These are phyloP conservation scores for Bassia scoparia DNA, from an alignment of 148 eudicot genomes.

Conservation along the genomic window DNA sequence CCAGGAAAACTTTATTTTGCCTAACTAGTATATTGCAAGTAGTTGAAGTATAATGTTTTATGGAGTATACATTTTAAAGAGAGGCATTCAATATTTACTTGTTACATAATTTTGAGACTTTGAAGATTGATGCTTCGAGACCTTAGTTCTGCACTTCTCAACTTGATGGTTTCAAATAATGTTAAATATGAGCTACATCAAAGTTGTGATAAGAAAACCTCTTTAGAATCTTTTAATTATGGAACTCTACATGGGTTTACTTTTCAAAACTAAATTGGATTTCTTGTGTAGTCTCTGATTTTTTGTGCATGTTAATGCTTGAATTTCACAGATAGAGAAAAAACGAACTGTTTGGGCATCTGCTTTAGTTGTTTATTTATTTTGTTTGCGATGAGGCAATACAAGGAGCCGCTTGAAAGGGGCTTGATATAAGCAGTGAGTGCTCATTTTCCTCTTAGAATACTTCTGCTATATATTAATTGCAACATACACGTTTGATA, in stretches of 20 bases:
- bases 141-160: neutral
- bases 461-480: too few relatives aligned
- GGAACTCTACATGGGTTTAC: neutral
- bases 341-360: slow-evolving; percentile 95
- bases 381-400: slow-evolving; percentile 92
- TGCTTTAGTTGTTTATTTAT: slow-evolving; percentile 92
- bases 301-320: slow-evolving; percentile 13
- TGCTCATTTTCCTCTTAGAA: slow-evolving; percentile 11
- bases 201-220: neutral
- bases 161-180: neutral
- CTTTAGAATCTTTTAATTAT: neutral
- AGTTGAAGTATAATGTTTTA: too few relatives aligned
- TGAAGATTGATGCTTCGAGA: neutral
- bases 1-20: too few relatives aligned
- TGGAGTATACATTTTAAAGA: neutral
- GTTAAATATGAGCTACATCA: neutral
- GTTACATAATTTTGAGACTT: neutral
- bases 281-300: slow-evolving; percentile 3
- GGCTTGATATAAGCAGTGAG: slow-evolving; percentile 94
- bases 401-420: slow-evolving; percentile 74
- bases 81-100: too few relatives aligned
- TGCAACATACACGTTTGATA: too few relatives aligned
- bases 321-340: slow-evolving; percentile 63
- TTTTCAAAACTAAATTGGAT: neutral
- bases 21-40: neutral